Conservation (phyloP, 768 basidiomycete genomes). For the Zangia roseola region DNA sequence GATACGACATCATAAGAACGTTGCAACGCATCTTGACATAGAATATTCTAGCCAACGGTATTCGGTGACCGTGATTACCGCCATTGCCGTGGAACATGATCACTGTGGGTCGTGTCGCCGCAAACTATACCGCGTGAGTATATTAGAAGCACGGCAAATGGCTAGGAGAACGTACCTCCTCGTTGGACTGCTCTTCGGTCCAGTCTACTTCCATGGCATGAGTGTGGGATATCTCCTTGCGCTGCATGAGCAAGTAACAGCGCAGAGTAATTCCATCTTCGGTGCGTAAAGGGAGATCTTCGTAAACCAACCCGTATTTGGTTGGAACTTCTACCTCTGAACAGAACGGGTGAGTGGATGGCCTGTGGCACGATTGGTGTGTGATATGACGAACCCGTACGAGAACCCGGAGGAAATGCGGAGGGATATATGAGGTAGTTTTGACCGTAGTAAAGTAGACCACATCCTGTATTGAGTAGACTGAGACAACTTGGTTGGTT, state of each 20-base stretch:
- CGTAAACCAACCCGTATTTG: constrained; percentile 70
- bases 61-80: constrained; percentile 84
- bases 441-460: constrained; percentile 83
- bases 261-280: constrained; percentile 69
- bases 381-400: constrained; percentile 53
- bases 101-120: constrained; percentile 69
- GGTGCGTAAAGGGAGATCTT: constrained; percentile 70
- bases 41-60: constrained; percentile 85
- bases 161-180: constrained; percentile 46
- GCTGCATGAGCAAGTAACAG: constrained; percentile 76
- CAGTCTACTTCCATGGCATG: constrained; percentile 36
- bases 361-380: background rate
- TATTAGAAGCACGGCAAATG: background rate
- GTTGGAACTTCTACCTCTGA: constrained; percentile 70
- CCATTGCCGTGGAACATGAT: constrained; percentile 94
- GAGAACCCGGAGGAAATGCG: constrained; percentile 75
- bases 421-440: constrained; percentile 90
- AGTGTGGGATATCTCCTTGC: constrained; percentile 41
- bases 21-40: constrained; percentile 85
- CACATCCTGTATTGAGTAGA: constrained; percentile 46
- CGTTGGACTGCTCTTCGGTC: constrained; percentile 45
- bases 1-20: constrained; percentile 90
- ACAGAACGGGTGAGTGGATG: background rate
- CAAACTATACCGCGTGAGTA: constrained; percentile 31
- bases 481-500: background rate